Conservation (phyloP, 192 early-diverging fungal genomes). For the Kappamyces sp. region DNA sequence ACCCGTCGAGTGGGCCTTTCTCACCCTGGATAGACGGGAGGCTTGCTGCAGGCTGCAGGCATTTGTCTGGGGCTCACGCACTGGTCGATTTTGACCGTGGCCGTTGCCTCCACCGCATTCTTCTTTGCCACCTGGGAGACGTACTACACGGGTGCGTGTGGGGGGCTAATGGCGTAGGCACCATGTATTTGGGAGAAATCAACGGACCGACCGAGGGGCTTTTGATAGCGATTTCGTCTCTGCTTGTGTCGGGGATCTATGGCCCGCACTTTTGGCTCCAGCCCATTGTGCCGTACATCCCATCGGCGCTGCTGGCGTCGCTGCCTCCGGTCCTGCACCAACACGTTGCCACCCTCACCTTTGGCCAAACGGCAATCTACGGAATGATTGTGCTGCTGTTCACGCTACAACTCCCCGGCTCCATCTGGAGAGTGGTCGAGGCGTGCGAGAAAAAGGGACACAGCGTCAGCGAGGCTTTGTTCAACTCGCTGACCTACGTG, state of each 20-base stretch:
- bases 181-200: slow-evolving; percentile 73
- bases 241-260: slow-evolving; percentile 65
- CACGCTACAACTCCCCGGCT: slow-evolving; percentile 48
- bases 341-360: slow-evolving; percentile 31
- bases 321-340: slow-evolving; percentile 34
- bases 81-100: slow-evolving; percentile 53
- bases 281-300: slow-evolving; percentile 25
- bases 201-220: slow-evolving; percentile 86
- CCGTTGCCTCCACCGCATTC: slow-evolving; percentile 67
- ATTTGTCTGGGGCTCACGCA: slow-evolving; percentile 68
- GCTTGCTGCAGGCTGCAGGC: slow-evolving; percentile 67
- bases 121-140: slow-evolving; percentile 87
- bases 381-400: slow-evolving; percentile 40
- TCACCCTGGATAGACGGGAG: slow-evolving; percentile 8
- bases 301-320: slow-evolving; percentile 18
- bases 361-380: slow-evolving; percentile 12
- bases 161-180: slow-evolving; percentile 84
- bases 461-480: slow-evolving; percentile 14
- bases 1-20: neutral
- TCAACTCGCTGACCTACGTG: slow-evolving; percentile 17
- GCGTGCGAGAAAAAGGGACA: slow-evolving; percentile 18
- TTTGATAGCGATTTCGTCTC: slow-evolving; percentile 58
- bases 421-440: slow-evolving; percentile 18
- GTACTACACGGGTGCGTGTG: slow-evolving; percentile 74
- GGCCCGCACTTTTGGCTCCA: slow-evolving; percentile 42